phyloP scores from a whole-genome alignment of 805 yeast species.

The Wickerhamiella azymoides region DNA sequence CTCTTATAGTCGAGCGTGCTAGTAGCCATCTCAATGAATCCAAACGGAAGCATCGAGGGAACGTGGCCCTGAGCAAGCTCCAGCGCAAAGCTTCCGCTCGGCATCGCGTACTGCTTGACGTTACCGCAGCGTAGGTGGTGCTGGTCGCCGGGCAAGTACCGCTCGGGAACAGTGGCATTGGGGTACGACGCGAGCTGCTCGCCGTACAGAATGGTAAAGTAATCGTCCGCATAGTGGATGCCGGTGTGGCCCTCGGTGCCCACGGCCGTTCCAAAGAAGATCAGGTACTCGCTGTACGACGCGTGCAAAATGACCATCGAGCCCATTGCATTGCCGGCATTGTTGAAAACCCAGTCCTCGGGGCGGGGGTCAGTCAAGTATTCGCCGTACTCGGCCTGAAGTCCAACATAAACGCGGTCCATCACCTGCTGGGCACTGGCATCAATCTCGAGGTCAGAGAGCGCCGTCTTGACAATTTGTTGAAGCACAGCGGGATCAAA shows the following conservation, averaged over 20 bases:
- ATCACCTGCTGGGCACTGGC: constrained; percentile 17
- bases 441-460: constrained; percentile 37
- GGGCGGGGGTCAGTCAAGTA: constrained; percentile 48
- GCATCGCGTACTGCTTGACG: constrained; percentile 79
- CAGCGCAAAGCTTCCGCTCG: constrained; percentile 67
- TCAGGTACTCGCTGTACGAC: constrained; percentile 81
- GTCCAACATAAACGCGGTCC: constrained; percentile 30
- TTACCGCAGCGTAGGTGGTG: constrained; percentile 65
- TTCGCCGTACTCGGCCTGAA: constrained; percentile 57
- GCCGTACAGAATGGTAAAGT: constrained; percentile 80
- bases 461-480: constrained; percentile 42
- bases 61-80: constrained; percentile 99
- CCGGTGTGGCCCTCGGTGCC: constrained; percentile 98
- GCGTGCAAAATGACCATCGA: constrained; percentile 92
- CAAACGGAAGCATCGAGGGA: constrained; percentile 95
- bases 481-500: constrained; percentile 58
- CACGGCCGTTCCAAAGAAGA: constrained; percentile 81
- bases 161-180: constrained; percentile 46
- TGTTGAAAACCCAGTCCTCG: constrained; percentile 90
- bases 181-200: constrained; percentile 61
- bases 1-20: constrained; percentile 72
- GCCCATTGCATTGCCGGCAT: constrained; percentile 96
- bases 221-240: constrained; percentile 93
- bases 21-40: constrained; percentile 63
- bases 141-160: constrained; percentile 76